Percentiles rank a stretch among this genome's conserved stretches.
Conservation (phyloP, 352 stramenopile genomes). For the Phytophthora foliorum region DNA sequence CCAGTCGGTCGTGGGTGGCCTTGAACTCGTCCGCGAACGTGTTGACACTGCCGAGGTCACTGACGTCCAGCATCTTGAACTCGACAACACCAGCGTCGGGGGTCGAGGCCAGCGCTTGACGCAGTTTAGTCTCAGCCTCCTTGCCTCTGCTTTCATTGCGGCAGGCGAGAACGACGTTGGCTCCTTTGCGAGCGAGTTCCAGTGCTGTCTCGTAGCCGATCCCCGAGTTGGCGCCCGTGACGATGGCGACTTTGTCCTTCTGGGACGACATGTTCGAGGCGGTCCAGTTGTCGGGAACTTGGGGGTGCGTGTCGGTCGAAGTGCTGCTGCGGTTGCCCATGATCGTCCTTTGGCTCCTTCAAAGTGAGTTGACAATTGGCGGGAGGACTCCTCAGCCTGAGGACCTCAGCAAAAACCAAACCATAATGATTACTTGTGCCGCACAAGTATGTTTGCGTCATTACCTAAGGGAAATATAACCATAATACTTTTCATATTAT, state of each 20-base stretch:
- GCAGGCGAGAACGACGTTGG: constrained; percentile 44
- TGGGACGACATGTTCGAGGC: constrained; percentile 31
- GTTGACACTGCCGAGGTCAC: constrained; percentile 49
- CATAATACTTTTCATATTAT: too few relatives aligned
- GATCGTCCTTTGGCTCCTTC: neutral
- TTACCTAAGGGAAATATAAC: too few relatives aligned
- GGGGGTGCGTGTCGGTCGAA: constrained; percentile 1
- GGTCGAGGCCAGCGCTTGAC: constrained; percentile 8
- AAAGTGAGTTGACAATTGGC: too few relatives aligned
- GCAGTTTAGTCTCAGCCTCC: constrained; percentile 35
- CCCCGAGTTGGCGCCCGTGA: constrained; percentile 42
- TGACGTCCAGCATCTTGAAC: constrained; percentile 63
- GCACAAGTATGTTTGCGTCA: too few relatives aligned
- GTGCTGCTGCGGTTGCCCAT: constrained; percentile 30
- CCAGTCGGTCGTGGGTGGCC: constrained; percentile 37
- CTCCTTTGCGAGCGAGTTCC: constrained; percentile 28
- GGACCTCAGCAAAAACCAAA: too few relatives aligned
- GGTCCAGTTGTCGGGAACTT: constrained; percentile 33
- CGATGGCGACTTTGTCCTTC: constrained; percentile 38
- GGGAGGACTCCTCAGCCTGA: too few relatives aligned
- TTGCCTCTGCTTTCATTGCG: constrained; percentile 35
- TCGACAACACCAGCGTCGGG: constrained; percentile 43
- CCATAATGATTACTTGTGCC: too few relatives aligned
- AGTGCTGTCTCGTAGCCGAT: constrained; percentile 30
- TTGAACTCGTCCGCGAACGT: constrained; percentile 56